Conservation (phyloP, 2,329 filamentous ascomycete genomes). For the Metarhizium anisopliae region DNA sequence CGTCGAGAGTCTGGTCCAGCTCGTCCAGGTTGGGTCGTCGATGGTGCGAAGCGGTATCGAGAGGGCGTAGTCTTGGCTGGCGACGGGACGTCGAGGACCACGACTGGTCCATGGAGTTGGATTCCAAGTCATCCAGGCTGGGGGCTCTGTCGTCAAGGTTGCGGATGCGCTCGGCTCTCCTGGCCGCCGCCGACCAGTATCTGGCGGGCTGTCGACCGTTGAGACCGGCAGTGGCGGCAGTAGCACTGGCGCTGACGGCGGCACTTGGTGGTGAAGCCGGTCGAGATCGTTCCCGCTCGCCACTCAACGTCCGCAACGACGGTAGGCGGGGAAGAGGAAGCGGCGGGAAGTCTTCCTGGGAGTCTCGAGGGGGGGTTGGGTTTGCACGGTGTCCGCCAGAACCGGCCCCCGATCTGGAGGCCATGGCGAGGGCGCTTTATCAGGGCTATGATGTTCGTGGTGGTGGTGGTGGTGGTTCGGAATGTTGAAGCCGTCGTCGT, state of each 20-base stretch:
- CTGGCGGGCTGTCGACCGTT: conserved; percentile 6
- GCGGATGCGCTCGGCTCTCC: conserved; percentile 27
- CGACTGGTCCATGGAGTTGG: conserved; percentile 16
- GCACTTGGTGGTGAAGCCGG: conserved; percentile 6
- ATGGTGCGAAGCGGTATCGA: conserved; percentile 9
- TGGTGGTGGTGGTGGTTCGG: not conserved
- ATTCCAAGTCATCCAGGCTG: conserved; percentile 18
- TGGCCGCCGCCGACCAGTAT: conserved; percentile 18
- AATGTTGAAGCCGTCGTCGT: too few relatives aligned
- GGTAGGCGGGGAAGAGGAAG: conserved; percentile 20
- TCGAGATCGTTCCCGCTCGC: conserved; percentile 17
- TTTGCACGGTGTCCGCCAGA: conserved; percentile 19
- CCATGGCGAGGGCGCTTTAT: conserved; percentile 14
- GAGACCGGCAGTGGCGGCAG: not conserved
- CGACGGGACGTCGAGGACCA: conserved; percentile 17
- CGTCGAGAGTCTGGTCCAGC: conserved; percentile 29
- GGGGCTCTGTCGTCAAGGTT: conserved; percentile 21
- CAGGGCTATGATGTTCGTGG: not conserved
- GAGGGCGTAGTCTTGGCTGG: conserved; percentile 15
- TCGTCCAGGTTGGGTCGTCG: conserved; percentile 25
- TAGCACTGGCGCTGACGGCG: not conserved
- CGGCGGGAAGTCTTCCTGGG: conserved; percentile 20
- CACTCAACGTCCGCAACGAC: conserved; percentile 21
- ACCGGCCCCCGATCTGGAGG: conserved; percentile 23
- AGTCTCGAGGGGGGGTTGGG: conserved; percentile 20